Base-by-base conservation (phyloP, 257 asterid genomes). In the Rhazya stricta region DNA sequence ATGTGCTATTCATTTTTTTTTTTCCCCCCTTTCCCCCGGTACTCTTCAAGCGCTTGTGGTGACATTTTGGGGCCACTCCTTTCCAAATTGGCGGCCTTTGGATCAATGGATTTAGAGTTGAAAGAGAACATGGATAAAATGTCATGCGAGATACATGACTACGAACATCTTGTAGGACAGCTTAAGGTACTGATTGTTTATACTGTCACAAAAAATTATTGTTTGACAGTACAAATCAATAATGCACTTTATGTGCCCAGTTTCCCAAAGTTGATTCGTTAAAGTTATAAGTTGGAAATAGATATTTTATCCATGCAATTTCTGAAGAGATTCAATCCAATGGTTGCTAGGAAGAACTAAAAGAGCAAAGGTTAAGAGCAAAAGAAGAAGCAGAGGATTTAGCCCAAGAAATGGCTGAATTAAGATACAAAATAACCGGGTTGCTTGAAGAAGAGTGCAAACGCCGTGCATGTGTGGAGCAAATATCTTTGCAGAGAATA, bases 371-470 rank as follows among this genome's bases (percentile, higher is more conserved):
- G 80, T 46, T 83, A 79, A 94, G 87, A 77, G 90, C 95, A n/a
- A 92, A 88, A 81, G 98, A 94, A 85, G 97, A 90, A 84, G 92
- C 94, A 21, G 98, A 92, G 76, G 98, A 94, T 79, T 84, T 94
- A 72, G 91, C 92, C 69, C 98, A 94, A 81, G 98, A 94, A 87
- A 94, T 94, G 98, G 98, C 98, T 2, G 98, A 94, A 81, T 82
- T 94, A 60, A 86, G 97, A 86, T 94, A 92, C 82, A 96, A 90
- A 66, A 78, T 92, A 61, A 89, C 95, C 15, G 79, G 84, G 60
- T 77, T 82, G 89, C 98, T 94, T 34, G 98, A 94, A 62, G 97
- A 88, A 74, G 98, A 94, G 86, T 70, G 86, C 78, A 90, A 86
- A 78, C 95, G 94, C 25, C 98, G 97, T 76, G 97, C 97, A 9